Evolutionary conservation across 2,329 filamentous ascomycete genomes (phyloP), one percentile per base, ranked within the genome.

Genomic region (Botrytis deweyae): DNA sequence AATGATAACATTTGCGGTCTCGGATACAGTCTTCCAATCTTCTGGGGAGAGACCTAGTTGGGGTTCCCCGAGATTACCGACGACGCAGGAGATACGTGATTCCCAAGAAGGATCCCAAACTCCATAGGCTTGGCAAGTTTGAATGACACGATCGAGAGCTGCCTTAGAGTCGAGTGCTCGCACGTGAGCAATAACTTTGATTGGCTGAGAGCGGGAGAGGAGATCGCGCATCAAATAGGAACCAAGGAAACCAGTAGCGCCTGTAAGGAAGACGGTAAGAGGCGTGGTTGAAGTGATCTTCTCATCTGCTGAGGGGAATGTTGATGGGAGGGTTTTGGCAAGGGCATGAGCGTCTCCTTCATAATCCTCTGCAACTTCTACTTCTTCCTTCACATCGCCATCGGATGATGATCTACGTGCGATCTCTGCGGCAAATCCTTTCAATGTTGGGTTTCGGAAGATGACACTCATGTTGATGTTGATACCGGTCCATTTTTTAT

Each of bases 241-340:
- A 42, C 95, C 95, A 33, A 98, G 83, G 85, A 98, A 98, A 3
- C 95, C 95, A 8, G 95, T 98, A 6, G 93, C 94, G 62, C 95
- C 94, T 4, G 95, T 98, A 8, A 98, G 84, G 82, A 98, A 92
- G 18, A 96, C 86, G 0, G 91, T 94, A 49, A 85, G 74, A 73
- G 82, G 75, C 76, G 82, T 78, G 20, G 81, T 77, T 22, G 79
- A 63, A 4, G 77, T 75, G 40, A 82, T 78, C n/a, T 77, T 74
- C 38, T 79, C 65, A 65, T 81, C 77, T 9, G 81, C 81, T 1
- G 79, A 79, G 75, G 82, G 82, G 71, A 82, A 85, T 74, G 80
- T 82, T 36, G 79, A 75, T n/a, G 81, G 81, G 7, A 85, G 80
- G n/a, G 75, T 82, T 22, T 82, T 81, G 22, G 83, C 78, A 20